Evolutionary conservation across 305 asterid species (phyloP).

Genomic region (Solanum hybrid): DNA sequence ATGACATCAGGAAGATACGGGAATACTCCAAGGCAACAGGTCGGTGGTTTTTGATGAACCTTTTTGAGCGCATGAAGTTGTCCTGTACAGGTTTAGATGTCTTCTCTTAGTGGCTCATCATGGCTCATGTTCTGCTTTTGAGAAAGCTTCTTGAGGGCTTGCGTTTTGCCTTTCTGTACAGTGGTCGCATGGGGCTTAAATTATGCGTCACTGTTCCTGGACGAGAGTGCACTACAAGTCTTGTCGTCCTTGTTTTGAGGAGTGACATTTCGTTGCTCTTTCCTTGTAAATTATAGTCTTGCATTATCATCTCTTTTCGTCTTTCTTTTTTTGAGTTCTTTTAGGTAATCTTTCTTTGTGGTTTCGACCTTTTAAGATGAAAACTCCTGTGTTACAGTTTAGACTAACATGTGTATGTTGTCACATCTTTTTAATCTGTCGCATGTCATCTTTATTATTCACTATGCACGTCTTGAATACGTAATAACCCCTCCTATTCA

Average conservation of each 20-base stretch:
- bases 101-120: not conserved
- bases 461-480: not conserved
- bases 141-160: not conserved
- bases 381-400: not conserved
- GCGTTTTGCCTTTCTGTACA: not conserved
- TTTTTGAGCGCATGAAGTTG: not conserved
- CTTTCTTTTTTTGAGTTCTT: not conserved
- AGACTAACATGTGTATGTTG: not conserved
- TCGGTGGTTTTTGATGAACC: constrained; percentile 57
- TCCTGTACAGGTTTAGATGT: not conserved
- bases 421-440: not conserved
- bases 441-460: not conserved
- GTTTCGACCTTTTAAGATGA: not conserved
- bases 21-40: constrained; percentile 43
- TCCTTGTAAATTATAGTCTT: not conserved
- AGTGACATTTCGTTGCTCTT: not conserved
- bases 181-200: not conserved
- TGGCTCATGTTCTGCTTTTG: not conserved
- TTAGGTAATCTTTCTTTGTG: not conserved
- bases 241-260: not conserved
- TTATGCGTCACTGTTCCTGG: not conserved
- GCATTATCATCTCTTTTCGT: not conserved
- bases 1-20: constrained; percentile 49
- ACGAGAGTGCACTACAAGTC: not conserved
- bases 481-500: not conserved